A percentile compares a stretch with the other conserved stretches of the same genome.
These are phyloP conservation scores for Suillus discolor DNA, from an alignment of 768 basidiomycete genomes.

Conservation along the genomic window DNA sequence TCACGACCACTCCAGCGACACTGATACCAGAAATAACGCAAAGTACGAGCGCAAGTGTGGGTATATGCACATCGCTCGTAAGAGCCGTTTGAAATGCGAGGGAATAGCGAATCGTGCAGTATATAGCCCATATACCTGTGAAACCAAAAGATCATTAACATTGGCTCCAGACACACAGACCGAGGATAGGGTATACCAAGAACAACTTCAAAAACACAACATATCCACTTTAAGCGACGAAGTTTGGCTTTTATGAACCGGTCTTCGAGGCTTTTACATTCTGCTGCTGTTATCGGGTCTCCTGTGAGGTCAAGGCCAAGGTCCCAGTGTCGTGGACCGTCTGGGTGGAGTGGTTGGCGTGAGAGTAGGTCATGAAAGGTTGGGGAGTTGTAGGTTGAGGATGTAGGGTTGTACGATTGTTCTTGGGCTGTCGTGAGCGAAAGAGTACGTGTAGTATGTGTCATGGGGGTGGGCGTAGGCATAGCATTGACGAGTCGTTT, in stretches of 20 bases:
- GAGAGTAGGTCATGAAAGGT: constrained; percentile 41
- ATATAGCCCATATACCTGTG: constrained; percentile 60
- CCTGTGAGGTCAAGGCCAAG: constrained; percentile 31
- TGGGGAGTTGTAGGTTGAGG: constrained; percentile 21
- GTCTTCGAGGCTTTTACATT: constrained; percentile 34
- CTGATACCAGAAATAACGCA: constrained; percentile 25
- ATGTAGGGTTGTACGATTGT: constrained; percentile 14
- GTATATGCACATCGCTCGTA: constrained; percentile 35
- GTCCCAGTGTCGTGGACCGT: constrained; percentile 35
- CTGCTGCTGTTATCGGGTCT: constrained; percentile 33
- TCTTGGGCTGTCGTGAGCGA: constrained; percentile 11
- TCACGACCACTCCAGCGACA: constrained; percentile 34
- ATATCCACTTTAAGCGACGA: constrained; percentile 34
- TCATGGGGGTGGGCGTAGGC: neutral
- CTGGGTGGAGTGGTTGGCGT: constrained; percentile 47
- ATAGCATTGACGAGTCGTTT: constrained; percentile 2
- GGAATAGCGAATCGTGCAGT: constrained; percentile 67
- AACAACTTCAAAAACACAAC: constrained; percentile 31
- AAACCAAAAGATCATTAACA: neutral
- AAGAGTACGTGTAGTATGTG: constrained; percentile 15
- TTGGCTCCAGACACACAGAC: neutral
- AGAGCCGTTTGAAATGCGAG: constrained; percentile 55
- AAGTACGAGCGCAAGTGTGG: constrained; percentile 36
- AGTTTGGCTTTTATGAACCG: constrained; percentile 31
- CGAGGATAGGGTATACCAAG: constrained; percentile 35